Conservation (phyloP, 192 early-diverging fungal species). For the Coemansia sp. region DNA sequence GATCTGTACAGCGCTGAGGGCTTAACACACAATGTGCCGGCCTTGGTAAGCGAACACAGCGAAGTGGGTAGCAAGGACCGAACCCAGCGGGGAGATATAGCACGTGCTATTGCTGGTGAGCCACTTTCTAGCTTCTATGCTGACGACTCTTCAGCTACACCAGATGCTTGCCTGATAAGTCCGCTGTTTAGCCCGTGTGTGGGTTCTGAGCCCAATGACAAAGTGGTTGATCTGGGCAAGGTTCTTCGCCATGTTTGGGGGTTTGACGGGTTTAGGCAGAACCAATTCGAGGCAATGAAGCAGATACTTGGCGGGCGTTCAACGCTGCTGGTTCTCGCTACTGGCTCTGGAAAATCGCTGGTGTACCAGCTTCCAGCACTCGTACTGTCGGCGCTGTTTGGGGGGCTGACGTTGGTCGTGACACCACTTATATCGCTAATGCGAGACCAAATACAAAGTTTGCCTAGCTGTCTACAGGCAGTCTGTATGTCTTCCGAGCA, state of each 20-base stretch:
- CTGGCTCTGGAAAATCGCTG: slow-evolving; percentile 73
- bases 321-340: slow-evolving; percentile 58
- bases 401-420: slow-evolving; percentile 67
- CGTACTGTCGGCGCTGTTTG: slow-evolving; percentile 50
- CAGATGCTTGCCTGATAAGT: background rate
- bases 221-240: slow-evolving; percentile 47
- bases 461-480: slow-evolving; percentile 62
- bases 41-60: background rate
- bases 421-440: slow-evolving; percentile 81
- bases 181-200: background rate
- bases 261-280: slow-evolving; percentile 37
- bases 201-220: background rate
- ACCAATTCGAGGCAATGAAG: slow-evolving; percentile 55
- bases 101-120: slow-evolving; percentile 3
- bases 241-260: slow-evolving; percentile 54
- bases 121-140: background rate
- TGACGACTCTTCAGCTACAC: background rate
- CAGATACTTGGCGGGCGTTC: slow-evolving; percentile 45
- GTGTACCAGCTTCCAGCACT: slow-evolving; percentile 74
- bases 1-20: background rate
- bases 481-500: slow-evolving; percentile 61
- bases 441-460: slow-evolving; percentile 75
- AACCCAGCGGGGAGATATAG: background rate
- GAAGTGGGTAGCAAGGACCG: background rate
- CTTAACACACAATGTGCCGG: background rate